A percentile compares a stretch with the other conserved stretches of the same genome.
Evolutionary conservation across 1,139 yeast genomes (phyloP).

Genomic region (Taiozyma sp.): DNA sequence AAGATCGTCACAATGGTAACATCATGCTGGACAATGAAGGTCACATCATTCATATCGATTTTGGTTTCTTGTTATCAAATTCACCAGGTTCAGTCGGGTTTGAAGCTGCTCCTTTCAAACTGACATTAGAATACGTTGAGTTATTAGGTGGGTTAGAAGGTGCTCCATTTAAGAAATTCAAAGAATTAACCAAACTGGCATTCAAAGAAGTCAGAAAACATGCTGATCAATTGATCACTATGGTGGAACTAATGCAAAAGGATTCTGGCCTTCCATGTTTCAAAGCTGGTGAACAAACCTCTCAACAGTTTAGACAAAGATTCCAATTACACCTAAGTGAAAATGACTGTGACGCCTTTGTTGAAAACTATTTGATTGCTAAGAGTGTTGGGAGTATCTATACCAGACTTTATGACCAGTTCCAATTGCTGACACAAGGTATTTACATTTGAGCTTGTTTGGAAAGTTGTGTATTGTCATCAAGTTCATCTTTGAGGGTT

Average conservation of each 20-base stretch:
- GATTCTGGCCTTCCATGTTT: conserved; percentile 91
- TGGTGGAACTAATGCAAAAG: conserved; percentile 91
- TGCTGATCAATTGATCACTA: conserved; percentile 65
- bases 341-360: conserved; percentile 69
- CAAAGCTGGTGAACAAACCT: conserved; percentile 80
- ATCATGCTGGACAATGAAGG: conserved; percentile 93
- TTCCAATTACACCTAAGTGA: conserved; percentile 74
- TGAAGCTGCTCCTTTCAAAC: conserved; percentile 95
- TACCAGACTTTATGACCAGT: conserved; percentile 90
- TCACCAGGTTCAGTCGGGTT: conserved; percentile 96
- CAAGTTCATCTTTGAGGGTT: no score
- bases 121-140: conserved; percentile 84
- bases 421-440: conserved; percentile 91
- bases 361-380: conserved; percentile 67
- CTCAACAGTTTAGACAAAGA: conserved; percentile 72
- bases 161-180: conserved; percentile 53
- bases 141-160: conserved; percentile 76
- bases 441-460: conserved; percentile 52
- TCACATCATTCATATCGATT: conserved; percentile 92
- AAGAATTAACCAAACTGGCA: conserved; percentile 59
- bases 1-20: conserved; percentile 96
- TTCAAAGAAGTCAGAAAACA: conserved; percentile 69
- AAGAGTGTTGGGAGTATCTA: conserved; percentile 87
- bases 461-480: not conserved
- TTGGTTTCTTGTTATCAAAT: conserved; percentile 87